Evolutionary conservation across 805 yeast species (phyloP).

Genomic region (Pichia scutulata): DNA sequence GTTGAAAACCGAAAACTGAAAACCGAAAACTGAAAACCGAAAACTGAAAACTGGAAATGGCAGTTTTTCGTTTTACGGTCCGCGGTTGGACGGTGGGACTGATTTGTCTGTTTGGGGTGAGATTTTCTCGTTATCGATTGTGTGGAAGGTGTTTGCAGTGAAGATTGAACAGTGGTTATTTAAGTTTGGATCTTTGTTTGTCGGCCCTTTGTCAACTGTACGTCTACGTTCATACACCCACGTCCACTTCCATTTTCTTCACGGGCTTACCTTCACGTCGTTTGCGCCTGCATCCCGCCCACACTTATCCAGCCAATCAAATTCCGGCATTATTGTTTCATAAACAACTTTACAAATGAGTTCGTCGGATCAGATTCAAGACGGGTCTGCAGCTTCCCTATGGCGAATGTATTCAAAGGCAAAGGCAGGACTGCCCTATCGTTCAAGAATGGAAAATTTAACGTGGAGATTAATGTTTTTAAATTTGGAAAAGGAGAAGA

Average conservation of each 20-base stretch:
- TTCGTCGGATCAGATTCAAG: slow-evolving; percentile 11
- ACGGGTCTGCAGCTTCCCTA: slow-evolving; percentile 41
- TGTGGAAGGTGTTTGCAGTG: background rate
- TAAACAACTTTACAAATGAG: background rate
- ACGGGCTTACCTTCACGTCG: background rate
- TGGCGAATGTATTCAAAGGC: slow-evolving; percentile 84
- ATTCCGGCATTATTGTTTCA: background rate
- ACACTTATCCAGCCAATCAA: background rate
- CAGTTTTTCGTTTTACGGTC: no score
- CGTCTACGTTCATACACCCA: background rate
- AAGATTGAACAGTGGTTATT: background rate
- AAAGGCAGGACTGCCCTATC: slow-evolving; percentile 64
- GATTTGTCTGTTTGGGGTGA: no score
- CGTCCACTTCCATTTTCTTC: no score
- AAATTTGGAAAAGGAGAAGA: slow-evolving; percentile 21
- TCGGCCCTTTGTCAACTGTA: background rate
- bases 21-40: no score
- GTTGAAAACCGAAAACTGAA: no score
- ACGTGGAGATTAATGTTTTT: slow-evolving; percentile 84
- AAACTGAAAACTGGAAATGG: no score
- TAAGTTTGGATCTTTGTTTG: background rate
- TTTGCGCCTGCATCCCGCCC: background rate
- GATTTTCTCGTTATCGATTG: background rate
- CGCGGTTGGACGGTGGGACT: no score
- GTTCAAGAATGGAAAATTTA: slow-evolving; percentile 70